Evolutionary conservation across 2,329 filamentous ascomycete genomes (phyloP).

Genomic region (Ambrosiella cleistominuta): DNA sequence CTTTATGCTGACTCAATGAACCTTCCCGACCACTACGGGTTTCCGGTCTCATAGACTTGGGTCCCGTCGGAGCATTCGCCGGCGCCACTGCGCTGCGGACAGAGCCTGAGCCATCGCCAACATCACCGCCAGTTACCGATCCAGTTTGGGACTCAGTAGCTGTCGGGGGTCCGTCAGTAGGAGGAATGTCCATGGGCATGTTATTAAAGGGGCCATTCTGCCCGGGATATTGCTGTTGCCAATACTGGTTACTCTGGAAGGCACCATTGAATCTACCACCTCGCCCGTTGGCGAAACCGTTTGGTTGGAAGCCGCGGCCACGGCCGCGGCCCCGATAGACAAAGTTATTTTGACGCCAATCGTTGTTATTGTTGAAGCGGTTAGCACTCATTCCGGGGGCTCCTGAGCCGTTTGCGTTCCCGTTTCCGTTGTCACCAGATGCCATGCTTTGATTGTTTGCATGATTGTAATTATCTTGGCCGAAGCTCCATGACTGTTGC

Average conservation of each 20-base stretch:
- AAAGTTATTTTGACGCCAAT: conserved; percentile 10
- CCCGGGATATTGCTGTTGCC: conserved; percentile 15
- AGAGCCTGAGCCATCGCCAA: conserved; percentile 13
- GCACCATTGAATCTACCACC: conserved; percentile 15
- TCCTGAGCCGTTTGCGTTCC: conserved; percentile 29
- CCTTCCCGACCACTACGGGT: conserved; percentile 32
- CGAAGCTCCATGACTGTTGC: conserved; percentile 60
- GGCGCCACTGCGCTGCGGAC: conserved; percentile 1
- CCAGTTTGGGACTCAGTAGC: conserved; percentile 7
- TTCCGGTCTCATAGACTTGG: conserved; percentile 85
- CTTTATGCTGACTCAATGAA: conserved; percentile 14
- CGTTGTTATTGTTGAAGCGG: conserved; percentile 8
- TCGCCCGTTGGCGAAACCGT: conserved; percentile 9
- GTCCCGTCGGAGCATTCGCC: conserved; percentile 65
- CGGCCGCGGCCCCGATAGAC: conserved; percentile 11
- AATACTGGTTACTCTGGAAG: conserved; percentile 17
- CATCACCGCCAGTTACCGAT: conserved; percentile 8
- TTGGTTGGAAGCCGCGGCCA: conserved; percentile 10
- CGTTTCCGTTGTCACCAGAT: conserved; percentile 55
- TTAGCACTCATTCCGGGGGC: conserved; percentile 7
- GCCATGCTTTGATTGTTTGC: conserved; percentile 69
- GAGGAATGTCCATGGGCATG: conserved; percentile 12
- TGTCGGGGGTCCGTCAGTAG: conserved; percentile 1
- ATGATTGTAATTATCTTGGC: conserved; percentile 79
- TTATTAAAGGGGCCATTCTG: conserved; percentile 20